A percentile compares a stretch with the other conserved stretches of the same genome.
phyloP scores from a whole-genome alignment of 2,329 filamentous ascomycete species.

The Nigrospora oryzae region DNA sequence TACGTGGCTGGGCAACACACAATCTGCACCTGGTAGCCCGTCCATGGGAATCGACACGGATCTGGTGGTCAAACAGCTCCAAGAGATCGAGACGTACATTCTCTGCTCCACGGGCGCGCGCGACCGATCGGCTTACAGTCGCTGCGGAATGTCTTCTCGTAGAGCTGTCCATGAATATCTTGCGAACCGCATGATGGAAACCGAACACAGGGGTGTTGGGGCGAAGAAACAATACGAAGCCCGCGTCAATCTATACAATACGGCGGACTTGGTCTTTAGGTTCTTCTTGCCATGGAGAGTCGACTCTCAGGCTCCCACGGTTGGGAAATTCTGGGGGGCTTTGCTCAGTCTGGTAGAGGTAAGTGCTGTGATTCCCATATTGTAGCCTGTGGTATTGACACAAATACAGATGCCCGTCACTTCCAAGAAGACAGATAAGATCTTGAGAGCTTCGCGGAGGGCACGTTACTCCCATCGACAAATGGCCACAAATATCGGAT shows the following conservation, averaged over 20 bases:
- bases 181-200: conserved; percentile 1
- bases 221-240: conserved; percentile 5
- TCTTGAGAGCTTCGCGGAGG: too few species aligned
- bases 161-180: conserved; percentile 8
- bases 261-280: conserved; percentile 9
- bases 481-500: neutral
- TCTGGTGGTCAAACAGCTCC: conserved; percentile 1
- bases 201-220: neutral
- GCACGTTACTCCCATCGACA: too few species aligned
- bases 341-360: conserved; percentile 12
- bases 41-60: too few species aligned
- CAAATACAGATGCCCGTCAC: neutral
- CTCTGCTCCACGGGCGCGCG: conserved; percentile 5
- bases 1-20: conserved; percentile 6
- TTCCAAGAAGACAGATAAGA: neutral
- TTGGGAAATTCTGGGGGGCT: conserved; percentile 14
- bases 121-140: conserved; percentile 9
- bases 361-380: neutral
- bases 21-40: neutral
- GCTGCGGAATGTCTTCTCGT: conserved; percentile 8
- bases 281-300: conserved; percentile 12
- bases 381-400: neutral
- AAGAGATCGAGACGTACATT: conserved; percentile 8
- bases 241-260: conserved; percentile 14
- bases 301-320: conserved; percentile 6